Percentiles rank a stretch among this genome's conserved stretches.
These are phyloP conservation scores for Tetragonia tetragonoides DNA, from an alignment of 148 eudicot species.

Conservation along the genomic window DNA sequence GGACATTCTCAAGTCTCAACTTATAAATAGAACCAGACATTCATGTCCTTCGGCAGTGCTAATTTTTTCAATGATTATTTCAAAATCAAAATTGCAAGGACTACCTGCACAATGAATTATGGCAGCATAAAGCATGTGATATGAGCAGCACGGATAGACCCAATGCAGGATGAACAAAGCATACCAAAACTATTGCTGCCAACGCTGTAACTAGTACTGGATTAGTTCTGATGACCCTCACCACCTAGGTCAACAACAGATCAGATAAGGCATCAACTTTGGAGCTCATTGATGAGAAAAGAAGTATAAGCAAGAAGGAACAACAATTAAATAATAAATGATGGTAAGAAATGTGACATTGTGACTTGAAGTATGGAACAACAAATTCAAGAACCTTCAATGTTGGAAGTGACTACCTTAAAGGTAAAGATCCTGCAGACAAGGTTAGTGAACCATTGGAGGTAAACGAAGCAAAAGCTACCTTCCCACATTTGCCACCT, in stretches of 20 bases:
- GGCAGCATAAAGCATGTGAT: constrained; percentile 74
- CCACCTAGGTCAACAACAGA: constrained; percentile 50
- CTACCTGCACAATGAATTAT: constrained; percentile 82
- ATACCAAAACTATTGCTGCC: constrained; percentile 57
- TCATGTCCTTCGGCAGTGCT: neutral
- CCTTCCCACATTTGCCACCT: constrained; percentile 72
- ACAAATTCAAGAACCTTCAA: neutral
- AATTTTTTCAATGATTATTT: constrained; percentile 1
- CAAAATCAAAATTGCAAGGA: constrained; percentile 8
- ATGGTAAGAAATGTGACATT: neutral
- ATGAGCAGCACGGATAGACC: constrained; percentile 68
- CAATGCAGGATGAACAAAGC: constrained; percentile 86
- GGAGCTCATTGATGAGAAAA: neutral
- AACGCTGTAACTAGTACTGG: constrained; percentile 53
- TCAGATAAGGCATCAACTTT: constrained; percentile 11
- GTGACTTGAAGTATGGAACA: neutral
- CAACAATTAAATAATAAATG: neutral
- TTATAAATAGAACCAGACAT: neutral
- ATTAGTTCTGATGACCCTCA: constrained; percentile 53
- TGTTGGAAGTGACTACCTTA: constrained; percentile 50
- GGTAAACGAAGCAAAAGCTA: constrained; percentile 41
- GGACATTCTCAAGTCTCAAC: neutral
- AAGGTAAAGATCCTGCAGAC: constrained; percentile 51
- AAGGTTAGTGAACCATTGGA: constrained; percentile 50
- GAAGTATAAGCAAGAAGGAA: neutral